Conservation (phyloP, 495 filamentous ascomycete species). For the Wilcoxina mikolae region DNA sequence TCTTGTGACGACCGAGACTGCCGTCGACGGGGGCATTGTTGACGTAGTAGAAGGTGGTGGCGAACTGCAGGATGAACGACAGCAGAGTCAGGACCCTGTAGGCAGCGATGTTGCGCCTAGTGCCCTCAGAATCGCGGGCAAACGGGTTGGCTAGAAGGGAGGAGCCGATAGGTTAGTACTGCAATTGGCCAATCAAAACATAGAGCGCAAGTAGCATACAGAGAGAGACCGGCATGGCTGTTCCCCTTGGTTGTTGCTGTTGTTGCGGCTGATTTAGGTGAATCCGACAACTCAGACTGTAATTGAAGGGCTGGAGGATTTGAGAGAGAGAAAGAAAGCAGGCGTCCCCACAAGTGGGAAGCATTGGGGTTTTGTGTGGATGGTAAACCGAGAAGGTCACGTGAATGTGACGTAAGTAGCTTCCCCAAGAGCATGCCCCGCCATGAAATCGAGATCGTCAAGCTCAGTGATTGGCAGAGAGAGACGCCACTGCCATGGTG, state of each 20-base stretch:
- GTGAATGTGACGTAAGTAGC: slow-evolving; percentile 3
- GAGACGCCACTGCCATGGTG: too few species aligned
- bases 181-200: too few species aligned
- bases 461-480: too few species aligned
- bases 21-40: slow-evolving; percentile 44
- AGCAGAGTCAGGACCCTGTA: slow-evolving; percentile 57
- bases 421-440: too few species aligned
- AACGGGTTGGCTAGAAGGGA: slow-evolving; percentile 25
- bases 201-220: too few species aligned
- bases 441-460: too few species aligned
- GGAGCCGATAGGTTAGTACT: background rate
- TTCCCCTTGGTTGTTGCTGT: too few species aligned
- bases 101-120: slow-evolving; percentile 30
- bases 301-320: too few species aligned
- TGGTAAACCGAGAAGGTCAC: background rate
- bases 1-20: slow-evolving; percentile 34
- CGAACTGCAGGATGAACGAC: slow-evolving; percentile 55
- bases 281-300: too few species aligned
- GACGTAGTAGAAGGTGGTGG: slow-evolving; percentile 55
- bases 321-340: too few species aligned
- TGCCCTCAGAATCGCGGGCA: slow-evolving; percentile 29
- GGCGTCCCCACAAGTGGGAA: background rate
- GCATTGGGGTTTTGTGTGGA: background rate
- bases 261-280: too few species aligned
- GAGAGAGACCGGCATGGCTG: too few species aligned